Base-by-base conservation (phyloP, 1,284 basidiomycete species). In the Neotropicomus parvogracilis region DNA sequence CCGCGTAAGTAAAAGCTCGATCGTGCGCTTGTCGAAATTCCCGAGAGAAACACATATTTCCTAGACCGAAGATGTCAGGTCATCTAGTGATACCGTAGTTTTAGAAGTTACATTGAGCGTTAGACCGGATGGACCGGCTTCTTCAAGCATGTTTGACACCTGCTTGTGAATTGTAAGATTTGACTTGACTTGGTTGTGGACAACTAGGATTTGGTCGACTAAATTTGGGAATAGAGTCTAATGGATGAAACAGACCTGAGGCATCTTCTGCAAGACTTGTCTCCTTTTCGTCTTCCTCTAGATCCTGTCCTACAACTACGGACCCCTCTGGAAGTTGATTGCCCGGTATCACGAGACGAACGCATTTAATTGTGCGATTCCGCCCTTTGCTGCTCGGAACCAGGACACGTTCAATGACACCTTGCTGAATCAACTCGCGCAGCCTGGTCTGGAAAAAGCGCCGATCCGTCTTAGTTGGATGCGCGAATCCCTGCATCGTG, bases 381-480 rank as follows among this genome's bases (percentile, higher is more conserved):
- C 70, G 70, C 12, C 59, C 72, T 54, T 72, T 76, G 45, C 67
- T 71, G 59, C 75, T 79, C 8, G 83, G 80, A 14, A 86, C 79
- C 37, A 80, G 67, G 27, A 91, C 77, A 55, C 81, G 83, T 60
- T 91, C 88, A 31, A 91, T 75, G 33, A 87, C 62, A 2, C 85
- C 79, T 58, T 84, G 77, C 40, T 80, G 75, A 29, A 85, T 75
- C 56, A 92, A 72, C 54, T 85, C 83, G 1, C 80, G 77, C 34
- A 91, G 70, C 26, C 88, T 76, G 37, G 75, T 77, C 57, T 81
- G 80, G 60, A 92, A 88, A 58, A 90, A 88, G 6, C 89, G 78
- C 17, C 88, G 75, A 57, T 90, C 84, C 5, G 78, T 80, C 60
- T 83, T 83, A 1, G 78, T 81, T 19, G 87, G 85, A 64, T 82